Evolutionary conservation across 257 asterid genomes (phyloP), one percentile per base, ranked within the genome.

Genomic region (Nicotiana otophora): DNA sequence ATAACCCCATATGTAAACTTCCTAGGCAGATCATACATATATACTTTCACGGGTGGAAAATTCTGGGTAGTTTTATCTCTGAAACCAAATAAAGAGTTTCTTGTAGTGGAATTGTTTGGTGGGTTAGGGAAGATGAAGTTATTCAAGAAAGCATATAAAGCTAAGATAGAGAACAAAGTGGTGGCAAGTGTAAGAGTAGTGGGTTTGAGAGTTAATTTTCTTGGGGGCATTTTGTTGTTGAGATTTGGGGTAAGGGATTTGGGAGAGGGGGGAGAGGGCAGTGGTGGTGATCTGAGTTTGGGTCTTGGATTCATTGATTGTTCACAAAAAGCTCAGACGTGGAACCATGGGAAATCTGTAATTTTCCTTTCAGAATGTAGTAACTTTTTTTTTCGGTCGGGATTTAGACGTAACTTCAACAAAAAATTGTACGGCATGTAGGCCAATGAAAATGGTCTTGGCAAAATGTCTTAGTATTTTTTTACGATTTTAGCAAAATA

Each of bases 1-100:
- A 96, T 95, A 39, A 96, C 99, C 31, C 97, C 99, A 79, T 93
- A 93, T 1, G 98, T 96, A 34, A 93, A 96, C 86, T 88, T 89
- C 85, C 95, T 85, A 5, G 98, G 98, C 90, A 96, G 85, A 84
- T 91, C 96, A 81, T 96, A 96, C 95, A 92, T 86, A 66, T 89
- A 96, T 19, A 94, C 61, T 67, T 80, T 93, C 58, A 90, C 95
- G 78, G 83, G 83, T 31, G 20, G 58, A 14, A 33, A 19, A 82
- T 54, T 61, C 10, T 20, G 78, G 39, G 15, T 14, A 23, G 67
- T 46, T 4, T 42, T 42, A 2, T 42, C 51, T 42, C 51, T 9
- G 51, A 42, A 42, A 42, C 51, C 51, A 42, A 42, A 42, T 42
- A 42, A 42, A 42, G 62, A 46, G 53, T 65, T 62, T 26, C 83